Base-by-base conservation (phyloP, 2,329 filamentous ascomycete genomes). In the Aspergillus latus region DNA sequence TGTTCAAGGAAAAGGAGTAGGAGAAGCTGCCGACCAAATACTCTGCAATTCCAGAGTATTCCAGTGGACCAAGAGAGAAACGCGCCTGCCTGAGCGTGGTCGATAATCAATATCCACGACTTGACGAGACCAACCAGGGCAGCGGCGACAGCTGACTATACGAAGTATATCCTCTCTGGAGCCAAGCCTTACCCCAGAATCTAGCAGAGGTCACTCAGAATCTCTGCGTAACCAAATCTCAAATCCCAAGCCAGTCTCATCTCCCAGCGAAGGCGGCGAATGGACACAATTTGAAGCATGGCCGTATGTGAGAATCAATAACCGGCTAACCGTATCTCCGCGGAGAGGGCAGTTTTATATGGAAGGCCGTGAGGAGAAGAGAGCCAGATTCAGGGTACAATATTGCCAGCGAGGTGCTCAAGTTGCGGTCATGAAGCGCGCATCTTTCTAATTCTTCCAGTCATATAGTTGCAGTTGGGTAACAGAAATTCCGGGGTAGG, bases 391-490 rank as follows among this genome's bases (percentile, higher is more conserved):
- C n/a, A 13, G 5, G 26, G 29, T 8, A 28, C 16, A 21, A 6
- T 26, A 28, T 29, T 11, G 7, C 10, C 21, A 34, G 30, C 30
- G 30, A 21, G 21, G 21, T 21, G 21, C 21, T 21, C 21, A 21
- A 21, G 30, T 52, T 45, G 49, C 40, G 39, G 13, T 37, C 26
- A 21, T 52, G 26, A 29, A 16, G 48, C 37, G 32, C 29, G 29
- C 48, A 58, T 52, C 34, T 49, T 32, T 8, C 21, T 50, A 49
- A 34, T 30, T 64, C 65, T 64, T 55, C 71, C 72, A 72, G 53
- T 71, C 67, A 73, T 47, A 46, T 49, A 29, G 51, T 68, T 72
- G 71, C 60, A 44, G 61, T 74, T 72, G 64, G 59, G 68, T 74
- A 73, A 73, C 61, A 64, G 62, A 71, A 72, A 72, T 45, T 61